These are phyloP conservation scores for Dalechampia spathulata DNA, from an alignment of 441 rosid genomes.

Conservation along the genomic window DNA sequence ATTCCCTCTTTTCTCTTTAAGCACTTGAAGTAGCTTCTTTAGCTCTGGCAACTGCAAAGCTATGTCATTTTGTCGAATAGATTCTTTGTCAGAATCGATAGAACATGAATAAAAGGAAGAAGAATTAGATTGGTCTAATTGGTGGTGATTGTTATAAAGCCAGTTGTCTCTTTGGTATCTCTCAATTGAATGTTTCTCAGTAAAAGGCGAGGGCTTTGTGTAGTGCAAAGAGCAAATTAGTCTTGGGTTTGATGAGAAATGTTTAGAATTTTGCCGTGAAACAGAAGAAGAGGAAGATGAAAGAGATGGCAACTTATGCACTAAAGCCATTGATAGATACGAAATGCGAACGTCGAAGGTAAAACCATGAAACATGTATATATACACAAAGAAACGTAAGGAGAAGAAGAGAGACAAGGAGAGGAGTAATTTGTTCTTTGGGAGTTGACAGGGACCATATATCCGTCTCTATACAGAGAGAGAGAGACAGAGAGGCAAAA, in stretches of 20 bases:
- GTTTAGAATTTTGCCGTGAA: slow-evolving; percentile 12
- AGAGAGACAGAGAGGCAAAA: no score
- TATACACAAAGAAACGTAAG: no score
- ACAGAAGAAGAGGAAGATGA: slow-evolving; percentile 23
- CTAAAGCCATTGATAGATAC: slow-evolving; percentile 36
- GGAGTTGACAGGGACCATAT: slow-evolving; percentile 7
- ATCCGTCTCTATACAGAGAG: slow-evolving; percentile 9
- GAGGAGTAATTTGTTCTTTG: not conserved
- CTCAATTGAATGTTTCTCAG: slow-evolving; percentile 68
- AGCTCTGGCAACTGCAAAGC: slow-evolving; percentile 84
- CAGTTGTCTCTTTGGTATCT: slow-evolving; percentile 79
- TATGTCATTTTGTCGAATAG: slow-evolving; percentile 56
- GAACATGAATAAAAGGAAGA: slow-evolving; percentile 23
- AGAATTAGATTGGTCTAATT: not conserved
- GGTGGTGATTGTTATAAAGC: slow-evolving; percentile 35
- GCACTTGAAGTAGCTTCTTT: slow-evolving; percentile 59
- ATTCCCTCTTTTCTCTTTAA: slow-evolving; percentile 51
- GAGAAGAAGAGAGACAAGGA: no score
- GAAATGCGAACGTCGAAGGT: not conserved
- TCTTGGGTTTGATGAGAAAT: slow-evolving; percentile 19
- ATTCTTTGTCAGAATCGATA: slow-evolving; percentile 28
- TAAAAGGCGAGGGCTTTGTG: slow-evolving; percentile 53
- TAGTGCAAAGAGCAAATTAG: slow-evolving; percentile 33
- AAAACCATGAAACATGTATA: no score
- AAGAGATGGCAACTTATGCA: slow-evolving; percentile 26